Evolutionary conservation across 2,329 filamentous ascomycete genomes (phyloP).

Genomic region (Onygenales sp.): DNA sequence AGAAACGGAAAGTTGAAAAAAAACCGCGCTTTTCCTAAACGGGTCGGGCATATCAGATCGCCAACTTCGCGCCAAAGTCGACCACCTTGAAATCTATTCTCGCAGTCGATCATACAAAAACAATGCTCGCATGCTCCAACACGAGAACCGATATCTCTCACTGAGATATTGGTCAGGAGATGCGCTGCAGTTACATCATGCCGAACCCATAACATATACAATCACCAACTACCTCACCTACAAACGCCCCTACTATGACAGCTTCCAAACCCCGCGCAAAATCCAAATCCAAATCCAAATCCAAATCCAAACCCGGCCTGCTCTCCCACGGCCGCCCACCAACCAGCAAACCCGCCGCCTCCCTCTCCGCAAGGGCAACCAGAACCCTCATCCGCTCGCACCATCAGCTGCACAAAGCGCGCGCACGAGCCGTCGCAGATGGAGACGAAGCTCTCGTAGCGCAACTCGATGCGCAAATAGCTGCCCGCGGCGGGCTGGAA

Average conservation of each 20-base stretch:
- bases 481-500: conserved; percentile 48
- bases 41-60: background rate
- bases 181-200: background rate
- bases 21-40: conserved; percentile 5
- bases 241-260: conserved; percentile 14
- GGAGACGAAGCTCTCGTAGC: conserved; percentile 32
- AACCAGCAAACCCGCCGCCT: conserved; percentile 25
- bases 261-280: conserved; percentile 17
- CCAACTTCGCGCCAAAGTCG: background rate
- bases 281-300: conserved; percentile 23
- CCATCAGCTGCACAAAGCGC: conserved; percentile 50
- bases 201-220: background rate
- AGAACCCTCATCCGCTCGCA: conserved; percentile 50
- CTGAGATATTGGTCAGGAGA: background rate
- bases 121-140: too few relatives aligned
- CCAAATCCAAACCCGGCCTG: conserved; percentile 26
- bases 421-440: conserved; percentile 42
- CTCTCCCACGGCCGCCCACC: conserved; percentile 40
- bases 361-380: conserved; percentile 48
- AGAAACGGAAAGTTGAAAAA: background rate
- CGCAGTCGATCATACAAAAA: too few relatives aligned
- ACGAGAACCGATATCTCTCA: too few relatives aligned
- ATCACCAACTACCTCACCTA: background rate
- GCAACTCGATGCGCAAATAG: conserved; percentile 41
- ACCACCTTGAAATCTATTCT: too few relatives aligned